A percentile compares a stretch with the other conserved stretches of the same genome.
Conservation (phyloP, 768 basidiomycete genomes). For the Psilocybe subaeruginosa region DNA sequence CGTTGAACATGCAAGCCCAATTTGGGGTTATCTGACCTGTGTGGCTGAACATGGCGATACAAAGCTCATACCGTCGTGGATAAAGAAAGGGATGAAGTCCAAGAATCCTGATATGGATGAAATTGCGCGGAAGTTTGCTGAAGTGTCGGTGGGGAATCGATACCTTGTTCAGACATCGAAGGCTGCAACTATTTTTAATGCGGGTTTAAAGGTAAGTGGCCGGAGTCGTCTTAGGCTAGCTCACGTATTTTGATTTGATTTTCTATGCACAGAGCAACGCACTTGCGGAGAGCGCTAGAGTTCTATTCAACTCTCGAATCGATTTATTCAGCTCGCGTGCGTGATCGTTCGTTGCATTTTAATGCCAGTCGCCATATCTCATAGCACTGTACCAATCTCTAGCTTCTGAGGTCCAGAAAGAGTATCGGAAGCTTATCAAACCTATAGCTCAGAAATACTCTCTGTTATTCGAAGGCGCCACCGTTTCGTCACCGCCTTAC, state of each 20-base stretch:
- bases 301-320: slow-evolving; percentile 29
- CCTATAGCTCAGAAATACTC: slow-evolving; percentile 30
- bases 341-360: not conserved
- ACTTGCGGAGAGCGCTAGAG: slow-evolving; percentile 28
- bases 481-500: slow-evolving; percentile 18
- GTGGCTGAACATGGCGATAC: slow-evolving; percentile 26
- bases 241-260: not conserved
- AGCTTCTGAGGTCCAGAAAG: slow-evolving; percentile 23
- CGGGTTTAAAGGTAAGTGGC: slow-evolving; percentile 28
- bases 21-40: slow-evolving; percentile 32
- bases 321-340: slow-evolving; percentile 31
- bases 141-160: slow-evolving; percentile 23
- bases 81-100: slow-evolving; percentile 21
- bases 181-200: slow-evolving; percentile 31
- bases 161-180: slow-evolving; percentile 34
- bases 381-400: too few species aligned
- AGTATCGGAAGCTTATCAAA: slow-evolving; percentile 22
- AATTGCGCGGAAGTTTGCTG: slow-evolving; percentile 26
- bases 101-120: slow-evolving; percentile 24
- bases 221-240: not conserved
- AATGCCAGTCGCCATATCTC: too few species aligned
- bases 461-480: slow-evolving; percentile 21
- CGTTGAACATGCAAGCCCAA: slow-evolving; percentile 25
- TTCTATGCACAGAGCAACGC: slow-evolving; percentile 26
- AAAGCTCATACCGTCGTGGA: slow-evolving; percentile 26